Evolutionary conservation across 495 filamentous ascomycete species (phyloP).

Genomic region (Annulohypoxylon stygium): DNA sequence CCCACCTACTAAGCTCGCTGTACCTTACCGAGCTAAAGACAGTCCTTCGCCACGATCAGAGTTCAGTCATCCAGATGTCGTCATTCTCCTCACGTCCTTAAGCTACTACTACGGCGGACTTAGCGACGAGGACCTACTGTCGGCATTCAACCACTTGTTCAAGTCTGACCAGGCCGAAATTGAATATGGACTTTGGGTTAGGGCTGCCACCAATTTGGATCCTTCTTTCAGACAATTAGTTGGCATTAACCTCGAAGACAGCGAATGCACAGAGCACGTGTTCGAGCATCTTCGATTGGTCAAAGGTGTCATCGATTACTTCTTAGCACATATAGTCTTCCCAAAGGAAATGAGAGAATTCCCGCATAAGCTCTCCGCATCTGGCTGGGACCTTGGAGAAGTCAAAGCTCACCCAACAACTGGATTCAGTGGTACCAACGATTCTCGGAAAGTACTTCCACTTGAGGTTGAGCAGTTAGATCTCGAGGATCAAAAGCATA

Average conservation of each 20-base stretch:
- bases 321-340: slow-evolving; percentile 72
- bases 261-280: slow-evolving; percentile 55
- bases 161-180: slow-evolving; percentile 67
- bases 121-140: slow-evolving; percentile 62
- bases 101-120: slow-evolving; percentile 79
- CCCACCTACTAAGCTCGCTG: slow-evolving; percentile 67
- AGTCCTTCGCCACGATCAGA: slow-evolving; percentile 72
- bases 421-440: slow-evolving; percentile 82
- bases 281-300: slow-evolving; percentile 67
- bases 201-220: slow-evolving; percentile 54
- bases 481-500: slow-evolving; percentile 67
- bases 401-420: slow-evolving; percentile 64
- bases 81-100: slow-evolving; percentile 75
- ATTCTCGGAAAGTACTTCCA: slow-evolving; percentile 70
- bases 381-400: slow-evolving; percentile 76
- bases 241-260: slow-evolving; percentile 73
- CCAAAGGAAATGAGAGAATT: slow-evolving; percentile 74
- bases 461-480: slow-evolving; percentile 68
- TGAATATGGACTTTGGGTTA: slow-evolving; percentile 69
- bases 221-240: slow-evolving; percentile 59
- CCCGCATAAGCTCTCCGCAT: slow-evolving; percentile 73
- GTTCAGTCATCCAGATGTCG: slow-evolving; percentile 80
- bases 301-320: slow-evolving; percentile 72
- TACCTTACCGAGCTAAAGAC: slow-evolving; percentile 81
- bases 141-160: slow-evolving; percentile 63